phyloP scores from a whole-genome alignment of 129 eudicot species.

The Centaurea solstitialis region DNA sequence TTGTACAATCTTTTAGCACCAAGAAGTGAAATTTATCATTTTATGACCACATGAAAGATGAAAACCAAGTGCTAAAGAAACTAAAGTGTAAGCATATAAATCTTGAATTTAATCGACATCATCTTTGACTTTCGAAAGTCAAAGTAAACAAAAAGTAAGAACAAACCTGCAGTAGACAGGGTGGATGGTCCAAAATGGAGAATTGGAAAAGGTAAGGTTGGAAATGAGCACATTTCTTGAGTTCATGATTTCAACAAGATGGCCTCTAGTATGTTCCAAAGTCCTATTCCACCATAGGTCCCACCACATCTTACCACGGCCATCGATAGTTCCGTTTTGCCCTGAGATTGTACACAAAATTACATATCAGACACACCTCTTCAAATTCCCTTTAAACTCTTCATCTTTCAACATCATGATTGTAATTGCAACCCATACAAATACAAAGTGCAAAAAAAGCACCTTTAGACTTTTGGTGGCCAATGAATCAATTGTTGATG shows the following conservation, averaged over 20 bases:
- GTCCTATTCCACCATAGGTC: constrained; percentile 98
- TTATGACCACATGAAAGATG: not conserved
- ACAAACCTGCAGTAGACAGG: constrained; percentile 94
- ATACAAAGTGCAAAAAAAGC: constrained; percentile 11
- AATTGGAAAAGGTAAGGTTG: constrained; percentile 83
- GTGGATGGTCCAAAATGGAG: constrained; percentile 98
- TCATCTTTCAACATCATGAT: constrained; percentile 26
- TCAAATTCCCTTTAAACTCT: constrained; percentile 3
- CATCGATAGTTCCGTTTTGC: constrained; percentile 87
- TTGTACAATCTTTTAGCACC: not conserved
- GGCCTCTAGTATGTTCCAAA: constrained; percentile 95
- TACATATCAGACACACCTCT: not conserved
- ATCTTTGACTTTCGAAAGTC: constrained; percentile 15
- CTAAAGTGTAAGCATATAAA: not conserved
- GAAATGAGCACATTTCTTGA: constrained; percentile 81
- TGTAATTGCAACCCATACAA: constrained; percentile 24
- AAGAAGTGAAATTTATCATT: not conserved
- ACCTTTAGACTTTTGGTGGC: constrained; percentile 10
- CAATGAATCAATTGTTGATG: not conserved
- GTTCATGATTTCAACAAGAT: constrained; percentile 80
- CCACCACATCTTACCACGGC: constrained; percentile 99
- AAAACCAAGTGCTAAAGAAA: not conserved
- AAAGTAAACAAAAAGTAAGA: constrained; percentile 11
- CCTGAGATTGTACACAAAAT: constrained; percentile 48
- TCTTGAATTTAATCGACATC: not conserved